Evolutionary conservation across 1,284 basidiomycete genomes (phyloP).

Genomic region (Puccinia brachypodii): DNA sequence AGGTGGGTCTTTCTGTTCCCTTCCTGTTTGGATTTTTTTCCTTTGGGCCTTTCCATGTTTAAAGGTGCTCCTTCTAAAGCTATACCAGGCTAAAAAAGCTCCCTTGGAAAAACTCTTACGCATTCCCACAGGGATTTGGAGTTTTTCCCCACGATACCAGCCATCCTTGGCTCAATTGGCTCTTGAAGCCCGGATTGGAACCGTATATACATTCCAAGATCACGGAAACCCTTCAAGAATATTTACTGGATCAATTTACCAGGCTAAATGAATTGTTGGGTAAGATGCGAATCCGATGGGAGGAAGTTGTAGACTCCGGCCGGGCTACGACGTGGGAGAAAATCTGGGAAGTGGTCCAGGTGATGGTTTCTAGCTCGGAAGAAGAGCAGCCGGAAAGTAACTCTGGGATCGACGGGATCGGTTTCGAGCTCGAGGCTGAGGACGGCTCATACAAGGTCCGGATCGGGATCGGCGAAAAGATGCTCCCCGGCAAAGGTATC

Average conservation of each 20-base stretch:
- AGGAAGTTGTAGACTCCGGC: neutral
- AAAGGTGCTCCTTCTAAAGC: too few relatives aligned
- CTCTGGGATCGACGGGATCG: neutral
- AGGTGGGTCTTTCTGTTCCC: slow-evolving; percentile 7
- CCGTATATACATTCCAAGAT: slow-evolving; percentile 28
- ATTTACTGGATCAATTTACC: slow-evolving; percentile 14
- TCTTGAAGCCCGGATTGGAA: slow-evolving; percentile 38
- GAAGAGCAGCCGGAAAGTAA: neutral
- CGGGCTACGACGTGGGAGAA: slow-evolving; percentile 14
- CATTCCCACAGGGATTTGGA: slow-evolving; percentile 23
- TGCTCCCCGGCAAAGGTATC: slow-evolving; percentile 33
- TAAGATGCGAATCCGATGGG: slow-evolving; percentile 10
- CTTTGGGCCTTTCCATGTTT: neutral
- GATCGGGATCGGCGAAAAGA: slow-evolving; percentile 31
- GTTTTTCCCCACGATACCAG: slow-evolving; percentile 33
- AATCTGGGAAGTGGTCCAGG: neutral
- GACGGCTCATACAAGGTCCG: slow-evolving; percentile 33
- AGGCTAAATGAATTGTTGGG: slow-evolving; percentile 17
- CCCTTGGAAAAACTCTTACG: neutral
- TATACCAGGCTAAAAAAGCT: neutral
- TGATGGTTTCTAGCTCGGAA: neutral
- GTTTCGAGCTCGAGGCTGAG: slow-evolving; percentile 20
- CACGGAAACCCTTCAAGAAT: slow-evolving; percentile 13
- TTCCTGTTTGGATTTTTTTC: neutral
- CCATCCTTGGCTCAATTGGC: slow-evolving; percentile 43